Evolutionary conservation across 2,329 filamentous ascomycete species (phyloP), one percentile per base, ranked within the genome.

Genomic region (Penicillium sp.): DNA sequence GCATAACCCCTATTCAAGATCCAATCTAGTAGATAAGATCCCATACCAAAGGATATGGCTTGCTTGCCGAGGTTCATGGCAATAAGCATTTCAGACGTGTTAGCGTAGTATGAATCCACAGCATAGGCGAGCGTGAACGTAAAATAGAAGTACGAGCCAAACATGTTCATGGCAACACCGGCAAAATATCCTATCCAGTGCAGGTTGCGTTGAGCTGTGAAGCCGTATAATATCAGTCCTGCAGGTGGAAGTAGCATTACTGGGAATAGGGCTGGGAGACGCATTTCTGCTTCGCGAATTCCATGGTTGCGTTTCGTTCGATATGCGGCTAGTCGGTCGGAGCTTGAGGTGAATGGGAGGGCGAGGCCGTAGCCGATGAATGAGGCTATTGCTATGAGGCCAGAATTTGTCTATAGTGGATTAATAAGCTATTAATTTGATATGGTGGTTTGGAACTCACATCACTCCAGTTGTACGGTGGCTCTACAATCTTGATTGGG

Each of bases 71-170:
- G 65, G 61, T 83, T 83, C 77, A 84, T 84, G 3, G 81, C 81
- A 58, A 84, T 86, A 11, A 86, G 77, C 84, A 86, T 86, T 71
- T 86, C 84, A 24, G 79, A 81, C n/a, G 83, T 82, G 61, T 86
- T 84, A 33, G 79, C 75, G 21, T 80, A 81, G 69, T 86, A 84
- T 52, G 78, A 81, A 65, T 86, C 84, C 37, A 86, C 80, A 1
- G 84, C 83, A 63, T 87, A 86, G 2, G 84, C 84, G 9, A 87
- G 75, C 11, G 83, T 82, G 63, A 86, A 84, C 14, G 79, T 81
- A 67, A 84, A 84, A 68, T 78, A 84, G 63, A 84, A 84, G 68
- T 82, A 84, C 4, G 75, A 75, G 21, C 75, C 73, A 69, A 78
- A 83, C 54, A 80, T 78, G 11, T 73, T 72, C 72, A 84, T 73